Evolutionary conservation across 192 early-diverging fungal species (phyloP).

Genomic region (Backusella parvicylindrica): DNA sequence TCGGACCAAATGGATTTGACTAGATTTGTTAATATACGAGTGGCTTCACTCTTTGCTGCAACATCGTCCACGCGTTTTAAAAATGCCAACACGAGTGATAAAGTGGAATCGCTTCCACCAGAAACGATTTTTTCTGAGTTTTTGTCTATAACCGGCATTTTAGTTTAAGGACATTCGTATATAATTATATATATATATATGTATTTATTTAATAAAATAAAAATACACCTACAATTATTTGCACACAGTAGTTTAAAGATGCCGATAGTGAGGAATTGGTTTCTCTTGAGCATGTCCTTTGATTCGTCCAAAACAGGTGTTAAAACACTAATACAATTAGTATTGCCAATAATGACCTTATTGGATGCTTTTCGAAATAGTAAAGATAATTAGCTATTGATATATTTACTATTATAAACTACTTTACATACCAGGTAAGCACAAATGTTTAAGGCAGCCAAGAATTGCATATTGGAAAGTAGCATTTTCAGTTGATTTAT

Average conservation of each 20-base stretch:
- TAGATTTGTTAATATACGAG: slow-evolving; percentile 46
- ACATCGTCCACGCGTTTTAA: slow-evolving; percentile 49
- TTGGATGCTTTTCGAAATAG: slow-evolving; percentile 32
- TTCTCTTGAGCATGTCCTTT: slow-evolving; percentile 50
- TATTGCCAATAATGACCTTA: slow-evolving; percentile 43
- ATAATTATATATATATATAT: no score
- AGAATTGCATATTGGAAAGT: slow-evolving; percentile 58
- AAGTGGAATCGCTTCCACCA: slow-evolving; percentile 21
- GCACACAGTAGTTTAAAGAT: slow-evolving; percentile 50
- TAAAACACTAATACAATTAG: slow-evolving; percentile 42
- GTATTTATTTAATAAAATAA: neutral
- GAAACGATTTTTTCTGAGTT: slow-evolving; percentile 18
- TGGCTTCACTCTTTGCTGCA: slow-evolving; percentile 50
- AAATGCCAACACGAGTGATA: slow-evolving; percentile 26
- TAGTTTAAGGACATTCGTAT: neutral
- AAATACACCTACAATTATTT: slow-evolving; percentile 33
- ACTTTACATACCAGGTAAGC: slow-evolving; percentile 46
- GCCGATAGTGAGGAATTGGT: slow-evolving; percentile 50
- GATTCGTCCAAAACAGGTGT: slow-evolving; percentile 37
- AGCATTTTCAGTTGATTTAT: slow-evolving; percentile 41
- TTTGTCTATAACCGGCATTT: slow-evolving; percentile 3
- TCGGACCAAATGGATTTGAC: slow-evolving; percentile 49
- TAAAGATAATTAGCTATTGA: neutral
- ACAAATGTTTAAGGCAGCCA: slow-evolving; percentile 66
- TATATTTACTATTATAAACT: neutral